A percentile compares a stretch with the other conserved stretches of the same genome.
Conservation (phyloP, 192 early-diverging fungal species). For the Backusella morwellensis region DNA sequence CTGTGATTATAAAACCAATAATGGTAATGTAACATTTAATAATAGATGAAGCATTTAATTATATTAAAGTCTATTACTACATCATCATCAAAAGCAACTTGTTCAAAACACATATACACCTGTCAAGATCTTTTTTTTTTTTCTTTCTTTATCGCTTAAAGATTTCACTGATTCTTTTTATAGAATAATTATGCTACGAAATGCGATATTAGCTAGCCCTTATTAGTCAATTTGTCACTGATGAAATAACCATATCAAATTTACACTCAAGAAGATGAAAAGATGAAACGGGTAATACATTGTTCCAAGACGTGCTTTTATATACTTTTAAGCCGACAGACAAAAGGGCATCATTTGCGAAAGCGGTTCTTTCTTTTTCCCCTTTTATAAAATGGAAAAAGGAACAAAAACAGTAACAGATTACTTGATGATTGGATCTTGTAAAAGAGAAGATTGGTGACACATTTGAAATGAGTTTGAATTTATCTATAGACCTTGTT, state of each 20-base stretch:
- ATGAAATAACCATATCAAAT: background rate
- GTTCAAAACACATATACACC: too few species aligned
- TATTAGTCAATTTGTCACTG: background rate
- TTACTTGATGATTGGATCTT: background rate
- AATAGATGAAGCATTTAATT: too few species aligned
- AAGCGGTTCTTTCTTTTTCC: background rate
- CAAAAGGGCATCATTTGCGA: background rate
- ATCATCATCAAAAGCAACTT: too few species aligned
- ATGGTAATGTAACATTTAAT: too few species aligned
- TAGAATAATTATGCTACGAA: background rate
- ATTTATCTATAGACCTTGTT: background rate
- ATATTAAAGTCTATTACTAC: too few species aligned
- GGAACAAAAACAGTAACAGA: background rate
- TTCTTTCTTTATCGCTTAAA: background rate
- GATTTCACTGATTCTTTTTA: background rate
- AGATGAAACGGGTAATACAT: background rate
- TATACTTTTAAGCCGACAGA: background rate
- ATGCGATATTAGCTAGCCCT: background rate
- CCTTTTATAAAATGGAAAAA: background rate
- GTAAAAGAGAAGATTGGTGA: background rate
- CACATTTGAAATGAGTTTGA: background rate
- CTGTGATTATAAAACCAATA: too few species aligned
- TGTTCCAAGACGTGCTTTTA: background rate
- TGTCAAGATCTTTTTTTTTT: too few species aligned
- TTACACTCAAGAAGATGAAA: background rate